Evolutionary conservation across 2,329 filamentous ascomycete species (phyloP).

Genomic region (Ilyonectria sp.): DNA sequence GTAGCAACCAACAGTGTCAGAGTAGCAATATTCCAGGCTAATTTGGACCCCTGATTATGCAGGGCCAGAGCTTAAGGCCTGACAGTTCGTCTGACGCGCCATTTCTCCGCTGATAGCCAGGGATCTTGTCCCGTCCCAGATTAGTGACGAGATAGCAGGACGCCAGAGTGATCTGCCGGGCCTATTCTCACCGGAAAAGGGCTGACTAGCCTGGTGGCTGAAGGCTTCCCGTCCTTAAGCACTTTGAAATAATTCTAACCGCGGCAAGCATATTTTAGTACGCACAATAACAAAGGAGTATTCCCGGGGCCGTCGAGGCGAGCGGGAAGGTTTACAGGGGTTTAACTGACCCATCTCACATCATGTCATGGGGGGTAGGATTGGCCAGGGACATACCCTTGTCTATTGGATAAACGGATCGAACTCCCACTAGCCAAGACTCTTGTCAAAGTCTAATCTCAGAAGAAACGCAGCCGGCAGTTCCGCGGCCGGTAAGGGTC

Average conservation of each 20-base stretch:
- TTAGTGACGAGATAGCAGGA: background rate
- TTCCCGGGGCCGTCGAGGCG: background rate
- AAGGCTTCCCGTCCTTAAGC: background rate
- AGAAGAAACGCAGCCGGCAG: background rate
- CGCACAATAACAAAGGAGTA: background rate
- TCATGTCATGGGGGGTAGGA: slow-evolving; percentile 9
- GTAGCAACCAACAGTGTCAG: background rate
- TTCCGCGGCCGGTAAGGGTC: background rate
- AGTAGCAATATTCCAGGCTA: background rate
- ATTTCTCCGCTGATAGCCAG: background rate
- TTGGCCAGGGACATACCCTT: background rate
- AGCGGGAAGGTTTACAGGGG: slow-evolving; percentile 14
- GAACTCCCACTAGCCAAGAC: background rate
- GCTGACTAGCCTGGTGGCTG: background rate
- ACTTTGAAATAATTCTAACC: background rate
- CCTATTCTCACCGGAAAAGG: background rate
- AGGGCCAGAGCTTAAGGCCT: background rate
- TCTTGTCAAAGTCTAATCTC: background rate
- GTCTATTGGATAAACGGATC: background rate
- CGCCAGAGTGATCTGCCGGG: background rate
- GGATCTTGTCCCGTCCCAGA: background rate
- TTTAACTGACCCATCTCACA: background rate
- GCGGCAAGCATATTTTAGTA: background rate
- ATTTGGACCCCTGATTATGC: background rate
- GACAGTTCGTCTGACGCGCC: background rate